Evolutionary conservation across 345 rosid species (phyloP).

Genomic region (Tarenaya hassleriana): DNA sequence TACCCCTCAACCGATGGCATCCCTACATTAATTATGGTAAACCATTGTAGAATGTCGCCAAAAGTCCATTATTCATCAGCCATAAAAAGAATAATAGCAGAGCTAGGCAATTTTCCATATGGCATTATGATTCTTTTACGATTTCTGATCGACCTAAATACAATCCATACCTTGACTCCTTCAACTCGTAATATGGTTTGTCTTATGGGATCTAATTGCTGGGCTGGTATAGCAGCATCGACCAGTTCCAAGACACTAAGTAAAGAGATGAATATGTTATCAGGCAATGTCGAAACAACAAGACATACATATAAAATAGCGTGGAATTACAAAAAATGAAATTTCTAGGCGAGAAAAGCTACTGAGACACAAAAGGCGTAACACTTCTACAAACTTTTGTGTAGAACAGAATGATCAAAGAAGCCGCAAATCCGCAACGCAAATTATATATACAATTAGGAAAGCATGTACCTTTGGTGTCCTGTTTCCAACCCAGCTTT

Average conservation of each 20-base stretch:
- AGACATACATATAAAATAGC: constrained; percentile 7
- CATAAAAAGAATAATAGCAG: constrained; percentile 2
- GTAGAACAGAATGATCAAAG: constrained; percentile 5
- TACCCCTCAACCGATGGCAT: constrained; percentile 91
- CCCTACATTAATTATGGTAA: constrained; percentile 39
- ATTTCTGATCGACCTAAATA: neutral
- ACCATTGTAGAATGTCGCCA: constrained; percentile 9
- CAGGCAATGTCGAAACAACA: constrained; percentile 16
- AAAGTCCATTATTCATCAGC: constrained; percentile 6
- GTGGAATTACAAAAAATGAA: too few species aligned
- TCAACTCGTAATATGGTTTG: constrained; percentile 68
- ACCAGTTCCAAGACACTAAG: constrained; percentile 83
- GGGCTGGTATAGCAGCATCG: constrained; percentile 84
- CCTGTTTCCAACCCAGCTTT: constrained; percentile 81
- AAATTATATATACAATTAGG: constrained; percentile 1
- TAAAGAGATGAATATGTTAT: constrained; percentile 24
- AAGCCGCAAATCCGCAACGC: too few species aligned
- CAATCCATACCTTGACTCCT: constrained; percentile 63
- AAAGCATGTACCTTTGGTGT: constrained; percentile 59
- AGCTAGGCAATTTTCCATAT: constrained; percentile 1
- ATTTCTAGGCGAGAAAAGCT: too few species aligned
- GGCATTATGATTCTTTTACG: neutral
- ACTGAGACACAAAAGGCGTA: too few species aligned
- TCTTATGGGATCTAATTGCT: constrained; percentile 58
- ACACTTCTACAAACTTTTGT: too few species aligned